These are phyloP conservation scores for Saitozyma sp. DNA, from an alignment of 768 basidiomycete genomes.

Conservation along the genomic window DNA sequence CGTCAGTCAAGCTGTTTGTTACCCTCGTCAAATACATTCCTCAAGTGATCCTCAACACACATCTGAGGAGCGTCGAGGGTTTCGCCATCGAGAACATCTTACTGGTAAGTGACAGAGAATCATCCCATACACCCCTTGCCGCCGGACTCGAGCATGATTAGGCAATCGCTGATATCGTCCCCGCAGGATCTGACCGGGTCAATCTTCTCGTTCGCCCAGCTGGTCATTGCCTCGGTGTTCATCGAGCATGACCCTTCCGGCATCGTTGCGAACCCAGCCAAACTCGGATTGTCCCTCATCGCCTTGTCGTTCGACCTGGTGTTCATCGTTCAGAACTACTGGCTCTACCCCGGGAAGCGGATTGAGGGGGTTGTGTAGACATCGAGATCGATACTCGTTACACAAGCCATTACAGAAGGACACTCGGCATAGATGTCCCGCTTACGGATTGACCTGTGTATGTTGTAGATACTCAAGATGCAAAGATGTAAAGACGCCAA, in stretches of 20 bases:
- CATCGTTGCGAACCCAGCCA: constrained; percentile 48
- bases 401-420: too few species aligned
- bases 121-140: constrained; percentile 1
- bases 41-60: constrained; percentile 53
- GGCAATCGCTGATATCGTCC: not conserved
- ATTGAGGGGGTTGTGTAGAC: not conserved
- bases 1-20: constrained; percentile 52
- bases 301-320: constrained; percentile 34
- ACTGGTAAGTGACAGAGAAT: constrained; percentile 35
- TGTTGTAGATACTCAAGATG: too few species aligned
- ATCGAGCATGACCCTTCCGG: constrained; percentile 42
- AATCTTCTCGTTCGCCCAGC: constrained; percentile 42
- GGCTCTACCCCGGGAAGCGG: constrained; percentile 14
- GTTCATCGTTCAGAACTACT: constrained; percentile 39
- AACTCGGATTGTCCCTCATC: constrained; percentile 42
- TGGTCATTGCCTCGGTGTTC: constrained; percentile 40
- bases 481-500: too few species aligned
- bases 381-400: too few species aligned
- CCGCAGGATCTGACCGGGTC: constrained; percentile 52
- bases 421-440: too few species aligned
- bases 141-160: not conserved
- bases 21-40: constrained; percentile 55
- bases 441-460: too few species aligned
- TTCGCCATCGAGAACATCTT: constrained; percentile 43
- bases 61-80: constrained; percentile 49